Base-by-base conservation (phyloP, 2,329 filamentous ascomycete species). In the Fusarium nelsonii region DNA sequence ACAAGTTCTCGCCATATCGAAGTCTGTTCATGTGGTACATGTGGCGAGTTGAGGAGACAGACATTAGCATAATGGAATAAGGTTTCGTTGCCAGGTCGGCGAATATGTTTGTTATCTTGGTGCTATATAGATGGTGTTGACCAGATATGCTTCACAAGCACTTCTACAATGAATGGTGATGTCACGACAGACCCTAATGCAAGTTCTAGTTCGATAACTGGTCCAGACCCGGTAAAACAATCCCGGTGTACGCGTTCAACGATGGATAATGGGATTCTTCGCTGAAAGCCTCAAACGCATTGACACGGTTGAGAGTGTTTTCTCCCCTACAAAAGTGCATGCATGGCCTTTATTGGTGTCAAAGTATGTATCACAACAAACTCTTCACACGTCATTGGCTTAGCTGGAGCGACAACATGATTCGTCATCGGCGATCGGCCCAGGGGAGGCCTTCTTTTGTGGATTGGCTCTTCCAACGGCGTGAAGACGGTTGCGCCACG, bases 1-100 rank as follows among this genome's bases (percentile, higher is more conserved):
- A 90, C 59, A 88, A 85, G 76, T 99, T 97, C 78, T 86, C 87
- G 60, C 96, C 95, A 5, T 98, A 97, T 80, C 90, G 94, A 76
- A 96, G 91, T 73, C 78, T 97, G 43, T 97, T 97, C 75, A 97
- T 97, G 94, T 97, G 94, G 94, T 97, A 97, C 78, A 97, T 97
- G 92, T 97, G 95, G 94, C 85, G 91, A 62, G 89, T 95, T 12
- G 91, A 91, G 76, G 89, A 93, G 76, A 93, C 93, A 6, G 91
- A 97, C 78, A 81, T 94, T 28, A 88, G 85, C 66, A 85, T 86
- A 4, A 75, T 90, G 78, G 87, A 88, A 74, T 77, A 71, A 33
- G 40, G 18, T 59, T 51, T 34, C 30, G 71, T 68, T 72, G 67
- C 64, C 60, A 41, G 63, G 68, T 51, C 50, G 30, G 59, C 44